Evolutionary conservation across 352 stramenopile species (phyloP), one percentile per base, ranked within the genome.

Genomic region (Phytopythium sindhum): DNA sequence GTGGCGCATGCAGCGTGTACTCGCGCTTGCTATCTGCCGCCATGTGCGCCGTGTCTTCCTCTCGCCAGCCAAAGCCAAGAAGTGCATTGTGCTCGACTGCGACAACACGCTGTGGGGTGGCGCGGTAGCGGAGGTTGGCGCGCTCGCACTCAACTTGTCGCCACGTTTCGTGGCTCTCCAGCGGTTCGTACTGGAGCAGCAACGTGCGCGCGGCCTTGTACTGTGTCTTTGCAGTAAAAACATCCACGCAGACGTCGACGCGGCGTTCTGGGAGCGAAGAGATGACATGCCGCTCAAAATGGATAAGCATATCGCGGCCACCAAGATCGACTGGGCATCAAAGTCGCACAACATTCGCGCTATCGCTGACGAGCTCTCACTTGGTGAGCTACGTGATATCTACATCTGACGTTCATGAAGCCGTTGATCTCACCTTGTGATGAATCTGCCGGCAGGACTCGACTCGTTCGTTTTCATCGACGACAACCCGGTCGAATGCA

Each of bases 61-160:
- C 37, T 51, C 31, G 3, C 24, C 63, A 21, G 75, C 62, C 26
- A 68, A 65, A 42, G 58, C 31, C 17, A 86, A 89, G 44, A 90
- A 92, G 73, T 80, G 89, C n/a, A 70, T 92, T 42, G 81, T 90
- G 26, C 73, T 92, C 2, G 84, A 92, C 61, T 92, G 84, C 57
- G 84, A 93, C 61, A 88, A 93, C 53, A 93, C 84, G 4, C 53
- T 93, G 3, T 93, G 84, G 84, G 72, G 79, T 26, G 81, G 84
- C 2, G 78, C 81, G 0, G 75, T 90, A 21, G 82, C 84, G 0
- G 84, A 92, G 63, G 55, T 90, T 17, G 84, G 81, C 3, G 47
- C 69, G 0, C 48, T 61, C 0, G 68, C 62, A 0, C 70, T 92
- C 21, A 59, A 73, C 11, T 67, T 92, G 57, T 74, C 58, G 10